Evolutionary conservation across 164 flowering plant species (phyloP).

Genomic region (Magnolia changhungtana): DNA sequence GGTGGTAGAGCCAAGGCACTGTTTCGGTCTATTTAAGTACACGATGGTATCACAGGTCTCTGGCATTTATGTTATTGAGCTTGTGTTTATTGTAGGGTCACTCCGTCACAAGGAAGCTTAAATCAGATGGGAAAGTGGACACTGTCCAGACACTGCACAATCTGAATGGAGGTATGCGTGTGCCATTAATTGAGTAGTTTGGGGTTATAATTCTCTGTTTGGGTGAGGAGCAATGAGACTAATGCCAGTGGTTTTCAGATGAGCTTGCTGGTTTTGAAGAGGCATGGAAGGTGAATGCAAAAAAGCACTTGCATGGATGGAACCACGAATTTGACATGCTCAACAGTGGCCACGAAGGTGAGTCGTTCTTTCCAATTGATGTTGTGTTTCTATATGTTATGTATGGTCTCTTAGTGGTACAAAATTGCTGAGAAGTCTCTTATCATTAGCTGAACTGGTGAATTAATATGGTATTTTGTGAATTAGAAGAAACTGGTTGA

Average conservation of each 20-base stretch:
- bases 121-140: slow-evolving; percentile 78
- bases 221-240: background rate
- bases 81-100: slow-evolving; percentile 55
- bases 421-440: too few relatives aligned
- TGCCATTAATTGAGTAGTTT: background rate
- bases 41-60: too few relatives aligned
- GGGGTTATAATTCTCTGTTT: background rate
- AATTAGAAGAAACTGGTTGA: too few relatives aligned
- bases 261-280: slow-evolving; percentile 72
- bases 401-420: too few relatives aligned
- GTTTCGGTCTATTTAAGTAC: background rate
- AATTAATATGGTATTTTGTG: too few relatives aligned
- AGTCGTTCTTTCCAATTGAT: slow-evolving; percentile 1
- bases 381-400: background rate
- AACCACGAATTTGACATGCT: slow-evolving; percentile 26
- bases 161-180: slow-evolving; percentile 63
- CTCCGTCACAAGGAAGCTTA: slow-evolving; percentile 74
- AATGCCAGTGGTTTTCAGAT: slow-evolving; percentile 32
- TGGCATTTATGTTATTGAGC: background rate
- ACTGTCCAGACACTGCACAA: slow-evolving; percentile 76
- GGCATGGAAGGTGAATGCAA: slow-evolving; percentile 64
- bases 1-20: background rate
- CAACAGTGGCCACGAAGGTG: slow-evolving; percentile 27
- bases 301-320: slow-evolving; percentile 67
- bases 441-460: too few relatives aligned